Evolutionary conservation across 495 filamentous ascomycete genomes (phyloP), one percentile per base, ranked within the genome.

Genomic region (Sphaerosporella brunnea): DNA sequence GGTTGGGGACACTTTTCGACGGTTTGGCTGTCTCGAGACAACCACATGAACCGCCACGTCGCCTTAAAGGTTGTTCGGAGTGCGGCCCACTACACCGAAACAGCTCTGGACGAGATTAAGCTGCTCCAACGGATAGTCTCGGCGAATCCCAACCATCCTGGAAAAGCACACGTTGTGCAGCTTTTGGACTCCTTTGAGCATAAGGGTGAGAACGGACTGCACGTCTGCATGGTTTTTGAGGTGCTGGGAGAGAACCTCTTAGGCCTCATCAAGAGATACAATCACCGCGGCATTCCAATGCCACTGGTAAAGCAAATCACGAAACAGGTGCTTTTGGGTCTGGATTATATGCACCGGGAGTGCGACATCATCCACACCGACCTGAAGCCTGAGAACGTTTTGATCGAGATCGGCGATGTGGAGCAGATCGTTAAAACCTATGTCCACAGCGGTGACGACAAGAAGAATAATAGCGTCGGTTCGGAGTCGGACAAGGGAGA

Each of bases 1-100:
- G 90, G 90, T 34, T 97, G 90, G 90, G 90, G 90, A 54, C 90
- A 97, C 61, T 97, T 97, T 68, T 95, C 88, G 2, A 97, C 90
- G 1, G 90, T 97, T 36, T 97, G 90, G 90, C 67, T 97, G 43
- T 95, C 92, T 51, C 73, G 78, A 58, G 90, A 97, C 66, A 94
- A 90, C 55, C 78, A 75, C 23, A 85, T 77, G 34, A 79, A 80
- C 51, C 94, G 92, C 62, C 90, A 97, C 65, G 90, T 97, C 59
- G 90, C 90, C 30, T 72, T 97, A 51, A 97, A 97, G 68, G 90
- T 97, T 20, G 90, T 97, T 40, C 80, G 90, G 48, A 95, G 87
- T 35, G 90, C 90, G 40, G 85, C 86, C 35, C 90, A 97, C 68
- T 97, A 97, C 65, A 97, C 90, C 49, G 90, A 97, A 65, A 97